These are phyloP conservation scores for Schizophyllum amplum DNA, from an alignment of 1,284 basidiomycete genomes.

Conservation along the genomic window DNA sequence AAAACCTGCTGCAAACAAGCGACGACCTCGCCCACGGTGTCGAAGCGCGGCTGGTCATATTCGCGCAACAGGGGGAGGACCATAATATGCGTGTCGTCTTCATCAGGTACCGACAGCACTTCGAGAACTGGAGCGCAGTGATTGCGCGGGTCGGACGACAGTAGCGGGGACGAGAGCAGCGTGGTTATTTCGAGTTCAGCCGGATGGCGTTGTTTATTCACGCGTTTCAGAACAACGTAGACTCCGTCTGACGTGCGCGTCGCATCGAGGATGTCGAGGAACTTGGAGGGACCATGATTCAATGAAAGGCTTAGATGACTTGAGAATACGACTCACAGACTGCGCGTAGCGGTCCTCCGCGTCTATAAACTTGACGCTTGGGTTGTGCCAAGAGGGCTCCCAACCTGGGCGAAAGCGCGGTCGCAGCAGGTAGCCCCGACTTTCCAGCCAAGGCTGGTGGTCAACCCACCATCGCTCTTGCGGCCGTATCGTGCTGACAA, in stretches of 20 bases:
- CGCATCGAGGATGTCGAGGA: constrained; percentile 2
- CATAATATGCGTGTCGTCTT: constrained; percentile 15
- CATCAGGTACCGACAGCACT: constrained; percentile 18
- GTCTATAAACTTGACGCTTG: no score
- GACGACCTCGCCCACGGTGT: constrained; percentile 24
- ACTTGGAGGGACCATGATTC: not conserved
- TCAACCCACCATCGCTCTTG: constrained; percentile 5
- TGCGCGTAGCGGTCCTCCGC: not conserved
- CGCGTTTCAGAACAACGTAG: constrained; percentile 21
- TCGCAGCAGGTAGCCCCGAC: constrained; percentile 8
- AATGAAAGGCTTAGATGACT: no score
- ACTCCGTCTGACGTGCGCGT: not conserved
- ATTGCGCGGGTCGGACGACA: constrained; percentile 20
- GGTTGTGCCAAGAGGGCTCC: constrained; percentile 12
- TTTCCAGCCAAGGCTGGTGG: constrained; percentile 4
- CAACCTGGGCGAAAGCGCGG: constrained; percentile 8
- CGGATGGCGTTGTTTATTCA: constrained; percentile 5
- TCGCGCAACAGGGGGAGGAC: constrained; percentile 24
- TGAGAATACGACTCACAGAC: no score
- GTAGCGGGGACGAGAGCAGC: constrained; percentile 14
- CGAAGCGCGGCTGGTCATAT: constrained; percentile 17
- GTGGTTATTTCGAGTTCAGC: constrained; percentile 20
- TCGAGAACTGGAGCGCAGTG: constrained; percentile 29
- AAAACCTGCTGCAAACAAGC: constrained; percentile 24
- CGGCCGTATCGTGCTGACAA: not conserved